These are phyloP conservation scores for Musa itinerans DNA, from an alignment of 176 grass and related monocot species.

Conservation along the genomic window DNA sequence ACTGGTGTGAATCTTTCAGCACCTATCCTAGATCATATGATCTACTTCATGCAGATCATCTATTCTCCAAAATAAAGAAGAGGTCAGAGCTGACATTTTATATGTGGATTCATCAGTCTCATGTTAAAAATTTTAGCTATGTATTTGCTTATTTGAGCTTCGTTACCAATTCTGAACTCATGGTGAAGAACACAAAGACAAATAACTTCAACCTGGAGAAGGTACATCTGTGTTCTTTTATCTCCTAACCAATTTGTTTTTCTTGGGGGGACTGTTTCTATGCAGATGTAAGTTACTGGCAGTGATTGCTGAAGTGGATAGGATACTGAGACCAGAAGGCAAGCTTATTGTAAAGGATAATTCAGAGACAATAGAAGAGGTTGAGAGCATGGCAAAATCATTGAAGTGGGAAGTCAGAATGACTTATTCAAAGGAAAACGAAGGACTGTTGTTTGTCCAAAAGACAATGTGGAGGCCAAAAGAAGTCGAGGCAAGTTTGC, in stretches of 20 bases:
- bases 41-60: conserved; percentile 26
- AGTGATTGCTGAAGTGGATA: conserved; percentile 67
- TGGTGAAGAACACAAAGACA: too few species aligned
- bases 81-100: conserved; percentile 5
- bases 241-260: too few species aligned
- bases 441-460: conserved; percentile 67
- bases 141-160: too few species aligned
- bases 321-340: conserved; percentile 66
- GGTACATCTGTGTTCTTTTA: too few species aligned
- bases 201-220: too few species aligned
- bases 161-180: too few species aligned
- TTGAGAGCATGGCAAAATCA: conserved; percentile 59
- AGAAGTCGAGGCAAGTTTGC: conserved; percentile 26
- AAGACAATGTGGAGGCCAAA: conserved; percentile 83
- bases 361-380: conserved; percentile 51
- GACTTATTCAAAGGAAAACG: conserved; percentile 48
- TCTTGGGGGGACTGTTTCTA: background rate
- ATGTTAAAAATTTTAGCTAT: too few species aligned
- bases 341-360: conserved; percentile 73
- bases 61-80: conserved; percentile 23
- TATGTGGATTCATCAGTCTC: too few species aligned
- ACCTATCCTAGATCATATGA: conserved; percentile 27
- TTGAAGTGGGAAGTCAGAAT: conserved; percentile 72
- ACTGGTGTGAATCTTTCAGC: conserved; percentile 29
- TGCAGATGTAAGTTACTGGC: conserved; percentile 62